Percentiles rank a stretch among this genome's conserved stretches.
Evolutionary conservation across 169 alveolate species (phyloP).

Genomic region (Cyclospora cayetanensis): DNA sequence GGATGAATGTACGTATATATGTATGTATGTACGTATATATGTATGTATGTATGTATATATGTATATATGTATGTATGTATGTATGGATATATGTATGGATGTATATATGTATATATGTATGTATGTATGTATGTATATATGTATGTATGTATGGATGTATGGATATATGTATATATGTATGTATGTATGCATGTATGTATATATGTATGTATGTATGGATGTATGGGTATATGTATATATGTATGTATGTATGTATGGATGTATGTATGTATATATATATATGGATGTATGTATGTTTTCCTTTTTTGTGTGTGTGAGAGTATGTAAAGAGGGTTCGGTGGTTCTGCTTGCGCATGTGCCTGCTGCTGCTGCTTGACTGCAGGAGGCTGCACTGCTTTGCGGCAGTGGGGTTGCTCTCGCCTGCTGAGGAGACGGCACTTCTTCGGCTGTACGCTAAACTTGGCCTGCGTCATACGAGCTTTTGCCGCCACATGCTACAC

Average conservation of each 20-base stretch:
- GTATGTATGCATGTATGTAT: too few relatives aligned
- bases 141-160: too few relatives aligned
- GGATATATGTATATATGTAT: neutral
- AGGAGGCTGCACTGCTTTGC: conserved; percentile 67
- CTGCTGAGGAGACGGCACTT: conserved; percentile 62
- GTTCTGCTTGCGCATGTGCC: neutral
- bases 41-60: too few relatives aligned
- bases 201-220: too few relatives aligned
- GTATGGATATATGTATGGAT: neutral
- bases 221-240: too few relatives aligned
- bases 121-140: neutral
- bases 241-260: too few relatives aligned
- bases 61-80: neutral
- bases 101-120: neutral
- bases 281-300: too few relatives aligned
- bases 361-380: conserved; percentile 37
- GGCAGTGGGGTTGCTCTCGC: conserved; percentile 60
- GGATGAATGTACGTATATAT: too few relatives aligned
- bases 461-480: conserved; percentile 48
- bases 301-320: too few relatives aligned
- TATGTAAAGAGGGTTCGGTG: too few relatives aligned
- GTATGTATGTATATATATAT: too few relatives aligned
- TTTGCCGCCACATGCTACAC: conserved; percentile 56
- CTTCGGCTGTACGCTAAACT: conserved; percentile 53
- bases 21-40: too few relatives aligned